Evolutionary conservation across 1,284 basidiomycete species (phyloP).

Genomic region (Papiliotrema nemorosa): DNA sequence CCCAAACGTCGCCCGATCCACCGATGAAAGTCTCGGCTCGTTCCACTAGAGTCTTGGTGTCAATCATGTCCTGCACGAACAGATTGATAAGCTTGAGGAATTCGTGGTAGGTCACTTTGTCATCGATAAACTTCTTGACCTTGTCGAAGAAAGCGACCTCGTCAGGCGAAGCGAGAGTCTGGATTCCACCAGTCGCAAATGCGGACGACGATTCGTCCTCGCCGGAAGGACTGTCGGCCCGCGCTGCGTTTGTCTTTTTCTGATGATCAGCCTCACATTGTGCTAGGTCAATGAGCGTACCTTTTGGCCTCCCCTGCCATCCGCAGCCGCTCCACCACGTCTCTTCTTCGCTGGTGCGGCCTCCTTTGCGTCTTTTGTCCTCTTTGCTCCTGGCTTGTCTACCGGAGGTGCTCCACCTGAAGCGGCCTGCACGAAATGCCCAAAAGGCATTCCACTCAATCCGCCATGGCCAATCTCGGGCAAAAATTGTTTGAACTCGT

Average conservation of each 20-base stretch:
- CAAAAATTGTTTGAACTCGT: slow-evolving; percentile 95
- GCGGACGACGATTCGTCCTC: slow-evolving; percentile 29
- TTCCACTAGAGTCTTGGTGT: slow-evolving; percentile 76
- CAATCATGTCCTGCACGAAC: slow-evolving; percentile 91
- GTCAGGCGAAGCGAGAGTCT: slow-evolving; percentile 63
- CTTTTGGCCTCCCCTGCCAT: slow-evolving; percentile 12
- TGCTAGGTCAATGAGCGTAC: slow-evolving; percentile 14
- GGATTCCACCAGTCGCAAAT: slow-evolving; percentile 14
- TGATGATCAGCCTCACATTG: slow-evolving; percentile 10
- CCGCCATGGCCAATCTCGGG: slow-evolving; percentile 57
- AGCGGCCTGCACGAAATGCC: slow-evolving; percentile 35
- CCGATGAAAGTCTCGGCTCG: slow-evolving; percentile 73
- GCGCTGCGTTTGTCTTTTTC: slow-evolving; percentile 15
- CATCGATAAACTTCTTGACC: slow-evolving; percentile 78
- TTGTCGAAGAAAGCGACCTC: slow-evolving; percentile 93
- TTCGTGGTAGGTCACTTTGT: slow-evolving; percentile 87
- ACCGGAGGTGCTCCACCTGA: slow-evolving; percentile 4
- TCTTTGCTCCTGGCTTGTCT: slow-evolving; percentile 20
- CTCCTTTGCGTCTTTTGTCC: slow-evolving; percentile 39
- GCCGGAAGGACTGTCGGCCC: slow-evolving; percentile 37
- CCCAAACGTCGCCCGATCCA: slow-evolving; percentile 70
- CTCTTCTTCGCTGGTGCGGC: slow-evolving; percentile 41
- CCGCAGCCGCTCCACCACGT: slow-evolving; percentile 13
- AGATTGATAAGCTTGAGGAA: slow-evolving; percentile 94
- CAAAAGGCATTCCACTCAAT: slow-evolving; percentile 36